These are phyloP conservation scores for Ceratocystis albifundus DNA, from an alignment of 2,329 filamentous ascomycete species.

Conservation along the genomic window DNA sequence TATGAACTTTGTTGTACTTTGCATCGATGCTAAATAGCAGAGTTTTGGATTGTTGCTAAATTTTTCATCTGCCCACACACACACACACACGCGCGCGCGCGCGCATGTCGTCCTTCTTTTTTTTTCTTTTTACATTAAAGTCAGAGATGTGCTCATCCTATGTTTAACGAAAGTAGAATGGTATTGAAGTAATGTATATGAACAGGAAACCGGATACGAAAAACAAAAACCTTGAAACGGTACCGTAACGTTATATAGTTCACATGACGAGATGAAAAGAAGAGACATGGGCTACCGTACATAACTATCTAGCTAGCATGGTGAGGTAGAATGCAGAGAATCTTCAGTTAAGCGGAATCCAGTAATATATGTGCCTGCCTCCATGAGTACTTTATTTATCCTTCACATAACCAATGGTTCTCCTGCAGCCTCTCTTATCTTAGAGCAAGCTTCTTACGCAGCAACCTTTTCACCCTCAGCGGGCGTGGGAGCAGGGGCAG, in stretches of 20 bases:
- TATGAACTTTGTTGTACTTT: neutral
- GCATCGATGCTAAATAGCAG: neutral
- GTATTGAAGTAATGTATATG: neutral
- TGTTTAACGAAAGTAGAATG: neutral
- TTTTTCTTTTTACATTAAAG: neutral
- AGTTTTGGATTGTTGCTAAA: neutral
- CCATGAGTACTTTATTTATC: slow-evolving; percentile 23
- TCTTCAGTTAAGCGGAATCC: neutral
- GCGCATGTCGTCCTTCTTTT: neutral
- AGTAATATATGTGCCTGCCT: slow-evolving; percentile 17
- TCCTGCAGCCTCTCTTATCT: slow-evolving; percentile 4
- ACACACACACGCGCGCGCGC: too few species aligned
- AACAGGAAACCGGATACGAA: neutral
- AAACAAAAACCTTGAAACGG: neutral
- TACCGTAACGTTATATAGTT: neutral
- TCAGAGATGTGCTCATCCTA: neutral
- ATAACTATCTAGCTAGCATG: neutral
- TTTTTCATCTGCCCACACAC: neutral
- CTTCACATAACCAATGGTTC: slow-evolving; percentile 23
- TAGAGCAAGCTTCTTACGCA: slow-evolving; percentile 29
- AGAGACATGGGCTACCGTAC: neutral
- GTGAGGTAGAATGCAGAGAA: neutral
- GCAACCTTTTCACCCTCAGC: slow-evolving; percentile 31
- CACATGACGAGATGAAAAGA: neutral
- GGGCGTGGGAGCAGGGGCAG: slow-evolving; percentile 29